Percentiles rank a stretch among this genome's conserved stretches.
Evolutionary conservation across 495 filamentous ascomycete species (phyloP).

Genomic region (Hypomontagnella submonticulosa): DNA sequence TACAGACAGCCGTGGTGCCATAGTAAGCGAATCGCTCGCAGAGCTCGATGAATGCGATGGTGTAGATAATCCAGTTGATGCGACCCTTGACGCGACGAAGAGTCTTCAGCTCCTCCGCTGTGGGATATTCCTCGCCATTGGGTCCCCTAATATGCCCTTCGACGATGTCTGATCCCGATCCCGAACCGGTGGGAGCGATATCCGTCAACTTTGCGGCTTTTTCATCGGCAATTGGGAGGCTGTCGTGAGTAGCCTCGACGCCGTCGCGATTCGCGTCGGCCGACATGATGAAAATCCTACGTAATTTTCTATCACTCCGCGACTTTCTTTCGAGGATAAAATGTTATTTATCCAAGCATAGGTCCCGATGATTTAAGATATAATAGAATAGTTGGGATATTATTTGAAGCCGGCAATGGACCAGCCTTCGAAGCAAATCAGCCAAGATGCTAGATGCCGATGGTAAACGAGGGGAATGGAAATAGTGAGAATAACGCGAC

Average conservation of each 20-base stretch:
- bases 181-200: constrained; percentile 18
- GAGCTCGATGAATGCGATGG: constrained; percentile 78
- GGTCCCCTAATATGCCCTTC: constrained; percentile 41
- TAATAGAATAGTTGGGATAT: background rate
- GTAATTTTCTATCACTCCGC: constrained; percentile 2
- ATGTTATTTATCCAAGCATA: constrained; percentile 6
- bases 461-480: background rate
- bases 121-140: constrained; percentile 59
- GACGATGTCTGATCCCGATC: constrained; percentile 35
- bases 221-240: constrained; percentile 7
- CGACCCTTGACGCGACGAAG: constrained; percentile 73
- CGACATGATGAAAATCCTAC: constrained; percentile 23
- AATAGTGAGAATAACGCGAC: constrained; percentile 1
- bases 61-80: constrained; percentile 72
- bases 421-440: background rate
- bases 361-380: background rate
- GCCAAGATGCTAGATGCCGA: constrained; percentile 1
- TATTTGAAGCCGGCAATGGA: background rate
- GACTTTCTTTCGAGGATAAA: background rate
- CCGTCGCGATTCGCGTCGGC: constrained; percentile 23
- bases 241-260: constrained; percentile 18
- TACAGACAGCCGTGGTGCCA: constrained; percentile 78
- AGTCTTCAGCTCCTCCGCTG: constrained; percentile 67
- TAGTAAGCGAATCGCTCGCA: constrained; percentile 86
- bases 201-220: constrained; percentile 4